Conservation (phyloP, 495 filamentous ascomycete species). For the Parmelia sp. region DNA sequence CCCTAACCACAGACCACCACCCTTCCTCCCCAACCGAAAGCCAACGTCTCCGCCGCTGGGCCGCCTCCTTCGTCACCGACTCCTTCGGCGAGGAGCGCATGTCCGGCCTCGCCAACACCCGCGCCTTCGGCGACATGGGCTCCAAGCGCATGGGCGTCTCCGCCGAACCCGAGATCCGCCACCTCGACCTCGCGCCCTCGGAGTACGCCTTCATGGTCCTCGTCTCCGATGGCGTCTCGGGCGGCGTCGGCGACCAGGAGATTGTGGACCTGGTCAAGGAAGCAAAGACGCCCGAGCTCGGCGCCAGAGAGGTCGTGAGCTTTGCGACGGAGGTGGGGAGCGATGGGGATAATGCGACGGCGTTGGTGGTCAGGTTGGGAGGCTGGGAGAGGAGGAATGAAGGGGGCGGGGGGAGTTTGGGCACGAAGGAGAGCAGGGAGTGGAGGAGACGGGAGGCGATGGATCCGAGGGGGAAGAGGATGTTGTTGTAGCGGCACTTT, state of each 20-base stretch:
- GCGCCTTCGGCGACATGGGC: constrained; percentile 84
- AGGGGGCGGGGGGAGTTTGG: constrained; percentile 80
- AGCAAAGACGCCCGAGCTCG: constrained; percentile 81
- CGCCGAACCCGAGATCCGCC: constrained; percentile 81
- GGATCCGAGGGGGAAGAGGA: constrained; percentile 70
- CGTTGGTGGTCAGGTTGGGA: constrained; percentile 79
- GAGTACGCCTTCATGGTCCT: constrained; percentile 86
- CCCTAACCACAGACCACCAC: constrained; percentile 83
- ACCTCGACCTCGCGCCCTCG: constrained; percentile 66
- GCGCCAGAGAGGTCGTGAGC: constrained; percentile 65
- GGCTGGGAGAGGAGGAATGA: constrained; percentile 91
- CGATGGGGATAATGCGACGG: constrained; percentile 82
- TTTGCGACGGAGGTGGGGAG: constrained; percentile 79
- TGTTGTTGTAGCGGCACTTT: constrained; percentile 26
- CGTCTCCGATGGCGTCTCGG: constrained; percentile 80
- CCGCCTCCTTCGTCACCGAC: constrained; percentile 81
- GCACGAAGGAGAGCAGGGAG: constrained; percentile 83
- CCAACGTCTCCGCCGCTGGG: constrained; percentile 75
- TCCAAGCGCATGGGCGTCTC: constrained; percentile 89
- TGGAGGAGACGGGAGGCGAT: constrained; percentile 76
- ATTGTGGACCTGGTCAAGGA: constrained; percentile 95
- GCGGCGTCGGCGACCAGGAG: constrained; percentile 80
- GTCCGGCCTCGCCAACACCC: constrained; percentile 85
- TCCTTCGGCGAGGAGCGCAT: constrained; percentile 97
- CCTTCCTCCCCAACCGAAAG: constrained; percentile 80